Base-by-base conservation (phyloP, 2,329 filamentous ascomycete species). In the Penicillium decumbens region DNA sequence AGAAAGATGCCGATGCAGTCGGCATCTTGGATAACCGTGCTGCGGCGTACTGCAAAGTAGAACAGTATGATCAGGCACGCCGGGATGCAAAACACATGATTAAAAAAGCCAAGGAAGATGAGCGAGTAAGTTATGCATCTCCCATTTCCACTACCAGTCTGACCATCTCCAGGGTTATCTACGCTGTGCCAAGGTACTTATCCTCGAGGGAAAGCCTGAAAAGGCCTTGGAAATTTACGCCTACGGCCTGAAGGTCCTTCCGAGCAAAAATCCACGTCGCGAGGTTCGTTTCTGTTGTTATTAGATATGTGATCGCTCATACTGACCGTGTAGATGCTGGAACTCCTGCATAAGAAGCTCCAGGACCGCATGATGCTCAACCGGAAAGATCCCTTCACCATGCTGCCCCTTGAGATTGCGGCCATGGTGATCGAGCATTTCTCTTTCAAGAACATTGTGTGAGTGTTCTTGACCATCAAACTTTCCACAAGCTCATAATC, bases 21-120 rank as follows among this genome's bases (percentile, higher is more conserved):
- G 49, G 67, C 49, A 67, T 82, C 27, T 68, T 80, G 41, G 80
- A 83, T 61, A 75, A 77, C 51, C 77, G 80, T 42, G 76, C 79
- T 32, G 80, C 80, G 10, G 75, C 76, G 30, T 75, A 79, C 50
- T 76, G 76, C 42, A 81, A 80, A 59, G 66, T 82, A 8, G 69
- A 69, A 13, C 65, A 80, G 50, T 70, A 76, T 51, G 70, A 76
- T 23, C 65, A 70, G 10, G 81, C 80, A 0, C 69, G 83, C 8
- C 71, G 74, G 47, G 80, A 84, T 71, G 77, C 77, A n/a, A 77
- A 76, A 53, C 69, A 71, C 18, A 81, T 82, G 70, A 80, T 84
- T 47, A 75, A 75, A 47, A 55, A 71, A 13, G 66, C 76, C 41
- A 74, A 73, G 47, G 68, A 71, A 20, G 76, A 81, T 64, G 72